Evolutionary conservation across 345 rosid genomes (phyloP).

Genomic region (Populus euphratica): DNA sequence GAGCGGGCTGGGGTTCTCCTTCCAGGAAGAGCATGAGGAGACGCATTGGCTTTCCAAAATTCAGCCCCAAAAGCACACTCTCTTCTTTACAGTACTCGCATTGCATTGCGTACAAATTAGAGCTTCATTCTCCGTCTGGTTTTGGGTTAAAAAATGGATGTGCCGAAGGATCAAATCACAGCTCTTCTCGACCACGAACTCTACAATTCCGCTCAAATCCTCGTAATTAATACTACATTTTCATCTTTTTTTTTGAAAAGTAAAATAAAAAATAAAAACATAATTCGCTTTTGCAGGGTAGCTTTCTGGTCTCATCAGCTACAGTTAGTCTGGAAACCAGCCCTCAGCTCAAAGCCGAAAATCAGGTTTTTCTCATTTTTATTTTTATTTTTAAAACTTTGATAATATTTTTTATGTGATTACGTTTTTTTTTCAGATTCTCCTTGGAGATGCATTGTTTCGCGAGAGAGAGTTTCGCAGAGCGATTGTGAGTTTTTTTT

Average conservation of each 20-base stretch:
- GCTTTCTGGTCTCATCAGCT: slow-evolving; percentile 82
- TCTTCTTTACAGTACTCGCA: neutral
- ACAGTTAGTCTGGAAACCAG: slow-evolving; percentile 60
- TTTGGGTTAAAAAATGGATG: slow-evolving; percentile 50
- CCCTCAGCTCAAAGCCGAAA: slow-evolving; percentile 87
- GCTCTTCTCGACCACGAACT: slow-evolving; percentile 77
- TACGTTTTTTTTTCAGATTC: slow-evolving; percentile 46
- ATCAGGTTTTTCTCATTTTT: slow-evolving; percentile 43
- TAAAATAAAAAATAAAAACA: neutral
- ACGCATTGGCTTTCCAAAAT: neutral
- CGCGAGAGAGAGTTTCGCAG: slow-evolving; percentile 78
- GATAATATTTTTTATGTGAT: no score
- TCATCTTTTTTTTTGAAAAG: slow-evolving; percentile 11
- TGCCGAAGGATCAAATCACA: slow-evolving; percentile 75
- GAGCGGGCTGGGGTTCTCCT: neutral
- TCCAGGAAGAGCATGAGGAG: neutral
- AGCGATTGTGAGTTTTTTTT: slow-evolving; percentile 62
- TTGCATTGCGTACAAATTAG: neutral
- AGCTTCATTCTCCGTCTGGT: neutral
- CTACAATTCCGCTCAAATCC: slow-evolving; percentile 73
- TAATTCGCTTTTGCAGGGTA: slow-evolving; percentile 45
- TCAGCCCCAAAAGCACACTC: neutral
- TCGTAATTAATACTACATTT: slow-evolving; percentile 35
- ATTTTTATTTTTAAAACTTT: neutral
- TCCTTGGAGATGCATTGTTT: slow-evolving; percentile 81